Base-by-base conservation (phyloP, 495 filamentous ascomycete species). In the Hypoxylon fragiforme region DNA sequence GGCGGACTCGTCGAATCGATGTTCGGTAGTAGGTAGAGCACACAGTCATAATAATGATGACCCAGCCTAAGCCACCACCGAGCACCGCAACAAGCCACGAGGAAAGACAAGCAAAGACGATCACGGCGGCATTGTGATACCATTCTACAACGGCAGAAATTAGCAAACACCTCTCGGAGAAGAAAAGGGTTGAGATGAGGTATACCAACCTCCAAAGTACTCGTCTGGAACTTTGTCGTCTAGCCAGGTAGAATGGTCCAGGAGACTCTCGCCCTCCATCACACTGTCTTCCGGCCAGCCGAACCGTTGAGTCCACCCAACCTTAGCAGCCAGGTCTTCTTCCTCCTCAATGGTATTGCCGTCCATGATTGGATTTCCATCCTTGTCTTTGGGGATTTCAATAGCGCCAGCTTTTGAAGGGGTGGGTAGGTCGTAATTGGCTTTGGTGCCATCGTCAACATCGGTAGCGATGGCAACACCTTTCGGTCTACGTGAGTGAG, bases 11-110 rank as follows among this genome's bases (percentile, higher is more conserved):
- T 44, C 91, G 90, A 50, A 95, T 81, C 1, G 94, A 99, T 2
- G 94, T 99, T 39, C 95, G 86, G 69, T 99, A 99, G 74, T 97
- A 97, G 16, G 95, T 96, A 48, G 84, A 86, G 70, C 94, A 97
- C 46, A 79, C 74, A 18, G 90, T 89, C 91, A 97, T 95, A 45
- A 97, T 78, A 53, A 96, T 76, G 60, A 97, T 88, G 36, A 97
- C 80, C 94, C 94, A 97, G 19, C 79, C 92, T 3, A 99, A 76
- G 22, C 94, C 94, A 52, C 92, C 92, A 40, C 94, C 95, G 7
- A 97, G 74, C 7, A 91, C 75, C 9, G 92, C 94, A 32, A 96
- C 73, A 3, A 96, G 71, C 92, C 92, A 99, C 1, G 92, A 96
- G 18, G 83, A 75, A 18, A 99, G 76, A 62, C 91, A 96, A 18